These are phyloP conservation scores for Aspergillus carbonarius DNA, from an alignment of 2,329 filamentous ascomycete species.

Conservation along the genomic window DNA sequence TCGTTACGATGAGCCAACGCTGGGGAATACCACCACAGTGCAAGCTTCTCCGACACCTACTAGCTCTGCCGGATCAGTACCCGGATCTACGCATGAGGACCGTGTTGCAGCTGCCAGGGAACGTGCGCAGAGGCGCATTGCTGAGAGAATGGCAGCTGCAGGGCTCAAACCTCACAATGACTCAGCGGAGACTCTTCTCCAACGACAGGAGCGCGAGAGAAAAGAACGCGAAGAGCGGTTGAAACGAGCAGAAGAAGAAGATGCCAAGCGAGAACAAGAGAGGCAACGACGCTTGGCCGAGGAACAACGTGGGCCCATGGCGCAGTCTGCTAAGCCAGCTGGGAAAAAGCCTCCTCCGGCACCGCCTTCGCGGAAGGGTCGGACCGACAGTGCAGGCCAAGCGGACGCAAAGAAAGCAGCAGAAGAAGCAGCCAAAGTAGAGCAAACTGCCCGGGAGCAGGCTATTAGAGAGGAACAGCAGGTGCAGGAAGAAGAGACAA, in stretches of 20 bases:
- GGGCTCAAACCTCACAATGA: conserved; percentile 84
- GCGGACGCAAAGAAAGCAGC: conserved; percentile 57
- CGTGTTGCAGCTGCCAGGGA: conserved; percentile 95
- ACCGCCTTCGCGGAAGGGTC: conserved; percentile 68
- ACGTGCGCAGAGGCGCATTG: conserved; percentile 95
- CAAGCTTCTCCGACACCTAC: conserved; percentile 48
- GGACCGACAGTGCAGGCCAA: conserved; percentile 56
- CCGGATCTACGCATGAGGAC: conserved; percentile 89
- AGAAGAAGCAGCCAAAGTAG: conserved; percentile 63
- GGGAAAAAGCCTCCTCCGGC: conserved; percentile 73
- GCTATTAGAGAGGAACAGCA: conserved; percentile 65
- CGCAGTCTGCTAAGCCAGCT: conserved; percentile 54
- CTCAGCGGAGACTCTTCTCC: conserved; percentile 74
- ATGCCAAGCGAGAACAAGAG: conserved; percentile 82
- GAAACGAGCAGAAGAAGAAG: conserved; percentile 89
- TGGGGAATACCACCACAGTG: conserved; percentile 31
- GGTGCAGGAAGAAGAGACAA: conserved; percentile 70
- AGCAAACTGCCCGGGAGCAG: conserved; percentile 57
- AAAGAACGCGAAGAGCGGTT: conserved; percentile 84
- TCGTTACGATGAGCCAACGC: conserved; percentile 52
- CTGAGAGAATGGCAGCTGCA: conserved; percentile 87
- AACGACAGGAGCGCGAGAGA: conserved; percentile 84
- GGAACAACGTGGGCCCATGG: conserved; percentile 62
- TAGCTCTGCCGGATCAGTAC: conserved; percentile 68
- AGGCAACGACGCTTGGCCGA: conserved; percentile 78